Percentiles rank a stretch among this genome's conserved stretches.
phyloP scores from a whole-genome alignment of 306 rosid species.

The Dalbergia oliveri region DNA sequence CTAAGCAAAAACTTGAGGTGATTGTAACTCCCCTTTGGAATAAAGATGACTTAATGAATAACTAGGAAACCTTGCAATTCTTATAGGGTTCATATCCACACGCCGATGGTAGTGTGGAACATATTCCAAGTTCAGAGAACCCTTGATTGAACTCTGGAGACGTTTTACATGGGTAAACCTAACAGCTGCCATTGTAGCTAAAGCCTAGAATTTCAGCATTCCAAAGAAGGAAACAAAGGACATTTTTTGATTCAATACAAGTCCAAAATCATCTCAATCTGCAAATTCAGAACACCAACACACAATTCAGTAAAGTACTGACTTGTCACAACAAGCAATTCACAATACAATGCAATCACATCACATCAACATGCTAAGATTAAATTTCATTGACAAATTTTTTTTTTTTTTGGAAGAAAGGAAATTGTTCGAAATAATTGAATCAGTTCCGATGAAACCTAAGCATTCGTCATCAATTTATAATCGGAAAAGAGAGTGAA shows the following conservation, averaged over 20 bases:
- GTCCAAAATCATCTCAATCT: constrained; percentile 44
- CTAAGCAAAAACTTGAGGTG: constrained; percentile 17
- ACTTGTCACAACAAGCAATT: background rate
- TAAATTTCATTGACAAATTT: background rate
- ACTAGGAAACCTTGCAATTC: constrained; percentile 47
- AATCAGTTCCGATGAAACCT: constrained; percentile 30
- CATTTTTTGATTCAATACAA: constrained; percentile 32
- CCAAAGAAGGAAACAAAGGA: constrained; percentile 20
- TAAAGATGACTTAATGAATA: constrained; percentile 38
- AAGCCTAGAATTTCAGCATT: constrained; percentile 42
- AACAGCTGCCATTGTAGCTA: constrained; percentile 60
- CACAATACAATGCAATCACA: constrained; percentile 38
- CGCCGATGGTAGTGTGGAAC: constrained; percentile 43
- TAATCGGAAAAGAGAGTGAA: constrained; percentile 19
- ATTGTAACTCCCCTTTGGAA: constrained; percentile 41
- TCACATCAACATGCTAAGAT: constrained; percentile 1
- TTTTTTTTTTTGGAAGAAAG: background rate
- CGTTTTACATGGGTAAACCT: constrained; percentile 56
- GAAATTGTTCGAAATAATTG: background rate
- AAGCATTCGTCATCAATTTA: background rate
- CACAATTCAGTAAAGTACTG: background rate
- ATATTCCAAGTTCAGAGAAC: constrained; percentile 38
- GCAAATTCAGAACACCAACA: constrained; percentile 44
- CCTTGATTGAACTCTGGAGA: constrained; percentile 46
- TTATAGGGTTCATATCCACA: constrained; percentile 37